Base-by-base conservation (phyloP, 305 asterid species). In the Solanum hybrid region DNA sequence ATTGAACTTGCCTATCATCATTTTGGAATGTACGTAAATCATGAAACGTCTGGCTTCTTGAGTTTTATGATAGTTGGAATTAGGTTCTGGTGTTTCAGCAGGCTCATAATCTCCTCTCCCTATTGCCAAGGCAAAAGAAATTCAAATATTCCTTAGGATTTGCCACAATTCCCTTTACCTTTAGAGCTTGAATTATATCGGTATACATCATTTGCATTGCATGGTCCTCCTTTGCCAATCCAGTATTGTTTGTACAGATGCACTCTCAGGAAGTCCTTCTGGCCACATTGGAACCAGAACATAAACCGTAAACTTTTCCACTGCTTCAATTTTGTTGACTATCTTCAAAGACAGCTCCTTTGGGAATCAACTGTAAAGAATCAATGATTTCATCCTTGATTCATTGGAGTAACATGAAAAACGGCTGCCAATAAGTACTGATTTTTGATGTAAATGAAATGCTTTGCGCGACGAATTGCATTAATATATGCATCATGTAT, bases 231-330 rank as follows among this genome's bases (percentile, higher is more conserved):
- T 92, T 90, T 94, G 96, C 96, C 96, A 94, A 74, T 89, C 93
- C 57, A 94, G 86, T 35, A 94, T 94, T 5, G 93, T 95, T 79
- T 94, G 96, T 24, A 94, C 96, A 0, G 96, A 91, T 5, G 35
- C 57, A 69, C 88, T 91, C 84, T 92, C 93, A 10, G 96, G 96
- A 9, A 37, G 89, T 12, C 96, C 96, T 90, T 94, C 96, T 35
- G 95, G 95, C 96, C 95, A 94, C 96, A 93, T 93, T 1, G 96
- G 96, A 11, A 94, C 57, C 31, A 94, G 94, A 10, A 94, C 24
- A 83, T 94, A 94, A 4, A 92, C 96, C 3, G 88, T 86, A 35
- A 94, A 94, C 37, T 89, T 89, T 89, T 94, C 94, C 74, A 93
- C 95, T 8, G 81, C 94, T 33, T 93, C 94, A 36, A 94, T 93